A percentile compares a stretch with the other conserved stretches of the same genome.
Evolutionary conservation across 1,284 basidiomycete genomes (phyloP).

Genomic region (Ceraceosorus bombacis): DNA sequence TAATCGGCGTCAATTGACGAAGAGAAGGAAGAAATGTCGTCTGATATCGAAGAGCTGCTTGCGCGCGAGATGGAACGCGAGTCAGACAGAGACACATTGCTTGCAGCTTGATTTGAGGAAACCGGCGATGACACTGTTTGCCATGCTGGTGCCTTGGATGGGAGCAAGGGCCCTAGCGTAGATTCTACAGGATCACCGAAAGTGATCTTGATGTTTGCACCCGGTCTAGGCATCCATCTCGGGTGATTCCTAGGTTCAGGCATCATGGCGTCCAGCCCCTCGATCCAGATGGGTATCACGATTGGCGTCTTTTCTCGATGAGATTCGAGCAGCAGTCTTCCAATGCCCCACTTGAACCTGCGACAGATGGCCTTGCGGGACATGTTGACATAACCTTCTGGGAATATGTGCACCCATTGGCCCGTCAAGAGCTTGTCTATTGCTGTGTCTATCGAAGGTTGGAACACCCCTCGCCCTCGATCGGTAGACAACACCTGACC

Average conservation of each 20-base stretch:
- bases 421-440: constrained; percentile 71
- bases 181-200: constrained; percentile 36
- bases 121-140: constrained; percentile 1
- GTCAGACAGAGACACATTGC: background rate
- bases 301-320: constrained; percentile 53
- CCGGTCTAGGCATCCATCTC: constrained; percentile 32
- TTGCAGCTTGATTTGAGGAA: background rate
- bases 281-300: constrained; percentile 91
- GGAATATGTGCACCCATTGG: constrained; percentile 88
- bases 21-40: no score
- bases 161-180: constrained; percentile 15
- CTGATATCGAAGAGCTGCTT: background rate
- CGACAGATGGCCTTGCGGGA: constrained; percentile 59
- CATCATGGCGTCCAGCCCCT: constrained; percentile 53
- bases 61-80: background rate
- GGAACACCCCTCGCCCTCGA: constrained; percentile 80
- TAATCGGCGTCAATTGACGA: background rate
- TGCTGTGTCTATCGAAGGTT: constrained; percentile 73
- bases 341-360: constrained; percentile 95
- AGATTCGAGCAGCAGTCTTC: constrained; percentile 51
- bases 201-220: constrained; percentile 29
- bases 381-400: constrained; percentile 79
- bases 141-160: background rate
- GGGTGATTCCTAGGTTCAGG: constrained; percentile 39
- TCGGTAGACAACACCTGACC: constrained; percentile 93